phyloP scores from a whole-genome alignment of 371 early-diverging fungal genomes.

The Mucor ambiguus region DNA sequence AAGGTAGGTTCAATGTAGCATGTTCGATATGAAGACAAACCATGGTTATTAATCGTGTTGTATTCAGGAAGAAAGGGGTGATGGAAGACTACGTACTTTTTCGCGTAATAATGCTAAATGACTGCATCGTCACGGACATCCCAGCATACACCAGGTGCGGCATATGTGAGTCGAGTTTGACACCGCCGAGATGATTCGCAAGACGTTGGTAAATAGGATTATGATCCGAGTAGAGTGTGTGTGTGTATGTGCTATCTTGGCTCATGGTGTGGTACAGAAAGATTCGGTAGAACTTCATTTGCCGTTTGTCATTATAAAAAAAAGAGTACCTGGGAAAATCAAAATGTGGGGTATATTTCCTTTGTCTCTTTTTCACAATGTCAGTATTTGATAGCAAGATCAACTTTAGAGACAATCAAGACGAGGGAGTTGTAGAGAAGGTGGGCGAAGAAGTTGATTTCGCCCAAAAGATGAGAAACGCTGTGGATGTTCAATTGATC shows the following conservation, averaged over 20 bases:
- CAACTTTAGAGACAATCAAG: background rate
- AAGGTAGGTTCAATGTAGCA: conserved; percentile 37
- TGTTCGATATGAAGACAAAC: conserved; percentile 48
- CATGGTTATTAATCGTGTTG: conserved; percentile 17
- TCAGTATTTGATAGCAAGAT: background rate
- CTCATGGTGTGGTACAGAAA: background rate
- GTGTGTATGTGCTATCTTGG: background rate
- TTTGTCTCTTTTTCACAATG: background rate
- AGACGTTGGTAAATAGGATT: background rate
- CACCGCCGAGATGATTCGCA: background rate
- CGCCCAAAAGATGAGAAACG: conserved; percentile 13
- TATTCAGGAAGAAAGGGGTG: background rate
- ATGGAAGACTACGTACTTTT: background rate
- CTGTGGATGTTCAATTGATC: conserved; percentile 34
- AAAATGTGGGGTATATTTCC: background rate
- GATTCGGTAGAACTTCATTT: background rate
- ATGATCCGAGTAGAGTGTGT: background rate
- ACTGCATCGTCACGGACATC: background rate
- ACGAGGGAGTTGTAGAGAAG: background rate
- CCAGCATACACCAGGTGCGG: background rate
- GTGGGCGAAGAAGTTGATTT: conserved; percentile 7
- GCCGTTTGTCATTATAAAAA: background rate
- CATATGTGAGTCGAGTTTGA: background rate
- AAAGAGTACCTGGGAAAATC: background rate
- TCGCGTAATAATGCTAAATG: background rate